Base-by-base conservation (phyloP, 2,329 filamentous ascomycete genomes). In the Sphaceloma murrayae region DNA sequence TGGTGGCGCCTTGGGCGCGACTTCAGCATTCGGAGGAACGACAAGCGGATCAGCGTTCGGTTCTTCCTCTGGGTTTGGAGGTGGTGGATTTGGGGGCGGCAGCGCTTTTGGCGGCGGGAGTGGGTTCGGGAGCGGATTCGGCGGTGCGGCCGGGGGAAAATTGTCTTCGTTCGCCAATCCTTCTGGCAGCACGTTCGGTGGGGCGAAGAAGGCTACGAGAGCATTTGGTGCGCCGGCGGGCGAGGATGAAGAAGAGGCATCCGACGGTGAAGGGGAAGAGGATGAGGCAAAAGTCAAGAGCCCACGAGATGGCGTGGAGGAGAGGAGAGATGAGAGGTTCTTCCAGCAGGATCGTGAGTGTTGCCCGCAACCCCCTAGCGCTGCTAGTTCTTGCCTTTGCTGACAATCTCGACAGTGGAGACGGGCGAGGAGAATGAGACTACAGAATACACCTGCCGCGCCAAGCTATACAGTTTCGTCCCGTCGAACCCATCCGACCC, bases 341-440 rank as follows among this genome's bases (percentile, higher is more conserved):
- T 63, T 61, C 42, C 60, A 58, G 33, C 79, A 87, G 55, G 79
- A 82, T 60, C 73, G 85, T 88, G 68, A 65, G 76, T 63, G 34
- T n/a, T 11, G 44, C 32, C 30, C 8, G n/a, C n/a, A n/a, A n/a
- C n/a, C n/a, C n/a, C n/a, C n/a, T n/a, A n/a, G n/a, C n/a, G n/a
- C n/a, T n/a, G n/a, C n/a, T n/a, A n/a, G n/a, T n/a, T n/a, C n/a
- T n/a, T n/a, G n/a, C n/a, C n/a, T n/a, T 18, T 31, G 21, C 61
- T 65, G 53, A 67, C 46, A 46, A 14, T 33, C 16, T 3, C 9
- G n/a, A 44, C 54, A 88, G 75, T 89, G 31, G 82, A 94, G 59
- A 89, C 91, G 42, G 89, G 89, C 46, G 89, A 96, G 64, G 79
- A 87, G 55, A 78, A 78, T 38, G 89, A 96, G 61, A 71, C 72